Percentiles rank a stretch among this genome's conserved stretches.
These are phyloP conservation scores for Scheffersomyces lignosus DNA, from an alignment of 805 yeast genomes.

Conservation along the genomic window DNA sequence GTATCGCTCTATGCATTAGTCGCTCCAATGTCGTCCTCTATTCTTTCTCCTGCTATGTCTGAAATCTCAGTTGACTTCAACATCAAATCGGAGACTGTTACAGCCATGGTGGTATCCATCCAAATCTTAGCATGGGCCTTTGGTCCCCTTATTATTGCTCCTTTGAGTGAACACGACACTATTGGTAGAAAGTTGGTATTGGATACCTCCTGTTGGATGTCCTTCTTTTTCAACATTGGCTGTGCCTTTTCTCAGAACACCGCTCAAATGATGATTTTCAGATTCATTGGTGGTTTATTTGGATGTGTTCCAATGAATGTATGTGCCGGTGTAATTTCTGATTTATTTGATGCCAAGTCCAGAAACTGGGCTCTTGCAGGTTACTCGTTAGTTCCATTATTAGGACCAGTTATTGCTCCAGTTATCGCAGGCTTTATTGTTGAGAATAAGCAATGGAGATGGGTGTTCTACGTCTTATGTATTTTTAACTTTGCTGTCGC, in stretches of 20 bases:
- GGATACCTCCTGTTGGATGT: conserved; percentile 49
- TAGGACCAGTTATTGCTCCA: conserved; percentile 71
- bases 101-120: conserved; percentile 58
- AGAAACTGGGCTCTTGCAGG: conserved; percentile 58
- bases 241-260: conserved; percentile 61
- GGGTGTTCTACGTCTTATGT: conserved; percentile 63
- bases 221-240: conserved; percentile 52
- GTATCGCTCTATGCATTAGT: conserved; percentile 57
- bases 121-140: conserved; percentile 71
- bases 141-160: conserved; percentile 67
- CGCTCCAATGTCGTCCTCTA: conserved; percentile 63
- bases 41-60: conserved; percentile 59
- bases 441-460: conserved; percentile 55
- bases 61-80: conserved; percentile 47
- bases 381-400: conserved; percentile 60
- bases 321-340: conserved; percentile 70
- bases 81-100: conserved; percentile 40
- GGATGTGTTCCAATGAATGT: conserved; percentile 69
- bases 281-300: conserved; percentile 66
- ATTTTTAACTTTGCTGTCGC: conserved; percentile 56
- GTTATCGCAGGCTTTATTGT: conserved; percentile 59
- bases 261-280: conserved; percentile 58
- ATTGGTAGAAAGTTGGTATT: conserved; percentile 62
- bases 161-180: conserved; percentile 58
- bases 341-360: conserved; percentile 51